Conservation (phyloP, 768 basidiomycete genomes). For the Naganishia antarctica region DNA sequence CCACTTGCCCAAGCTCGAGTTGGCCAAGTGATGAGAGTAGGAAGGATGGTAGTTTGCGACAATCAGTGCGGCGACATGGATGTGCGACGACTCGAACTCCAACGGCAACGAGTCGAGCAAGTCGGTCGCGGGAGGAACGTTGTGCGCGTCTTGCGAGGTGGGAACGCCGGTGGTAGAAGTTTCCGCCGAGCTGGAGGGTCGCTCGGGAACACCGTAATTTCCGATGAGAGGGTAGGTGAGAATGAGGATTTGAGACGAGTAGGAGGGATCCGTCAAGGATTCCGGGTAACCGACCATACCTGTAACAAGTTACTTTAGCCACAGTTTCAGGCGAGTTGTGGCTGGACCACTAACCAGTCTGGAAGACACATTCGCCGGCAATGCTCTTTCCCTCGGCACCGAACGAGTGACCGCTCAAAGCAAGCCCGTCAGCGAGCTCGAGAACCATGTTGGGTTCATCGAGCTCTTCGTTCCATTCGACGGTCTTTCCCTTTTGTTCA, state of each 20-base stretch:
- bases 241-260: conserved; percentile 95
- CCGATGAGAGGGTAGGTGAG: conserved; percentile 95
- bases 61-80: conserved; percentile 85
- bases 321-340: conserved; percentile 20
- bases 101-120: conserved; percentile 50
- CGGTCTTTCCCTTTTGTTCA: conserved; percentile 15
- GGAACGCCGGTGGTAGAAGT: conserved; percentile 34
- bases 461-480: conserved; percentile 40
- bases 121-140: conserved; percentile 45
- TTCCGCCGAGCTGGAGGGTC: conserved; percentile 44
- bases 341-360: conserved; percentile 70
- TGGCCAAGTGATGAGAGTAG: conserved; percentile 92
- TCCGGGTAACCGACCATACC: conserved; percentile 99
- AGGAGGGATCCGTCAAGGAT: conserved; percentile 95
- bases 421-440: conserved; percentile 83
- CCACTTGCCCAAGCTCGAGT: conserved; percentile 82
- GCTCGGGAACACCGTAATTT: conserved; percentile 91
- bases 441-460: conserved; percentile 58
- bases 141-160: conserved; percentile 41
- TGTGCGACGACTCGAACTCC: conserved; percentile 89
- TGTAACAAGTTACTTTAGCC: conserved; percentile 49
- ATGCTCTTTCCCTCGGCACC: conserved; percentile 86
- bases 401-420: conserved; percentile 83
- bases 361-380: conserved; percentile 98
- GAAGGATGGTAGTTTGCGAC: conserved; percentile 79